phyloP scores from a whole-genome alignment of 2,329 filamentous ascomycete genomes.

The Cytospora paraplurivora region DNA sequence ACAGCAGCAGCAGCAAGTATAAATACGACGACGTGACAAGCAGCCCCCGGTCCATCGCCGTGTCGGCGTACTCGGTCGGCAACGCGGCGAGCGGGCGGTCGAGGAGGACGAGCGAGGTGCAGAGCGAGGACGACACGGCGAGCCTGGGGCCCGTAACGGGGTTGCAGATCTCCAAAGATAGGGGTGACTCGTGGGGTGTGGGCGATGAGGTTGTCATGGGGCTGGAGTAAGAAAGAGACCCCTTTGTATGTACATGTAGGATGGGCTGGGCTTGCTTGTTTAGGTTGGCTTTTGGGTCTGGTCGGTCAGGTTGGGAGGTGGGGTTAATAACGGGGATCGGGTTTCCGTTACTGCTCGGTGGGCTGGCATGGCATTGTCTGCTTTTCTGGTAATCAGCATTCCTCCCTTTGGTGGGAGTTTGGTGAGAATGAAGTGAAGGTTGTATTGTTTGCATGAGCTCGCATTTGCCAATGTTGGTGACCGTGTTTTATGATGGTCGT shows the following conservation, averaged over 20 bases:
- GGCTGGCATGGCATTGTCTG: too few relatives aligned
- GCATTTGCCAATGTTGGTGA: too few relatives aligned
- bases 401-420: too few relatives aligned
- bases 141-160: constrained; percentile 49
- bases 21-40: constrained; percentile 17
- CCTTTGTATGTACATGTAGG: background rate
- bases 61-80: constrained; percentile 34
- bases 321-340: too few relatives aligned
- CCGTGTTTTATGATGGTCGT: too few relatives aligned
- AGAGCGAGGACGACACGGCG: constrained; percentile 46
- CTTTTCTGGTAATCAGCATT: too few relatives aligned
- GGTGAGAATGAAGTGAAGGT: too few relatives aligned
- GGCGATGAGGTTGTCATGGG: constrained; percentile 85
- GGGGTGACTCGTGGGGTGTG: constrained; percentile 69
- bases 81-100: constrained; percentile 37
- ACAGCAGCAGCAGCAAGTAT: background rate
- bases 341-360: too few relatives aligned
- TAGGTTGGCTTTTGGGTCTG: background rate
- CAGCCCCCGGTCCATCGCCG: constrained; percentile 29
- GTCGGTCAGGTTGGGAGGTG: too few relatives aligned
- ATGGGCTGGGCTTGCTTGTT: background rate
- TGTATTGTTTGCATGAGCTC: too few relatives aligned
- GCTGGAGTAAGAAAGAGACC: constrained; percentile 65
- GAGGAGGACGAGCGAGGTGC: constrained; percentile 46
- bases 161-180: constrained; percentile 54